phyloP scores from a whole-genome alignment of 495 filamentous ascomycete species.

The Penicillium soppii region DNA sequence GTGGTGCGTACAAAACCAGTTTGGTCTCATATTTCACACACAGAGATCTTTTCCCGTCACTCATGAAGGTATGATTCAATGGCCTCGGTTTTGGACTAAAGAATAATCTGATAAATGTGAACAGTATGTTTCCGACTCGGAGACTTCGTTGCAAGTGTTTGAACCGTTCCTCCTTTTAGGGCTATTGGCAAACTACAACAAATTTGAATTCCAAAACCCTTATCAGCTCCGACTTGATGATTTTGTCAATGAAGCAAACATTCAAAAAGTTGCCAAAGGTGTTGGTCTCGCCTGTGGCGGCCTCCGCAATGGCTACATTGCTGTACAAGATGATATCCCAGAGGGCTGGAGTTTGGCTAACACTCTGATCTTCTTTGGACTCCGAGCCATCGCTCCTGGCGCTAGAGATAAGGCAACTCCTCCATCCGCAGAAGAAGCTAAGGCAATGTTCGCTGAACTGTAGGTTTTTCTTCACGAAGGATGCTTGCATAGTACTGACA shows the following conservation, averaged over 20 bases:
- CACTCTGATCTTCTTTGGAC: slow-evolving; percentile 80
- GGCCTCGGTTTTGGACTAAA: slow-evolving; percentile 7
- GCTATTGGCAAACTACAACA: slow-evolving; percentile 96
- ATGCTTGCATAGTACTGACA: slow-evolving; percentile 22
- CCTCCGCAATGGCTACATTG: slow-evolving; percentile 73
- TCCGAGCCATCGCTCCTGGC: slow-evolving; percentile 71
- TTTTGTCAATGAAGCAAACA: slow-evolving; percentile 89
- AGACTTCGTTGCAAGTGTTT: slow-evolving; percentile 58
- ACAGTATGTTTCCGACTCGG: slow-evolving; percentile 84
- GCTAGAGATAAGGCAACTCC: slow-evolving; percentile 54
- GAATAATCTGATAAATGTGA: background rate
- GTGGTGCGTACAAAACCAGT: slow-evolving; percentile 90
- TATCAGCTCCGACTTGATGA: slow-evolving; percentile 94
- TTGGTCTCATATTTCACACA: slow-evolving; percentile 94
- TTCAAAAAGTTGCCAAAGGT: slow-evolving; percentile 75
- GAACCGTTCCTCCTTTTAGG: slow-evolving; percentile 83
- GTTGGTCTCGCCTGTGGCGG: slow-evolving; percentile 67
- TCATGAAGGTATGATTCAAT: slow-evolving; percentile 74
- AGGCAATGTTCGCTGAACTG: slow-evolving; percentile 70
- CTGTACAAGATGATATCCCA: slow-evolving; percentile 87
- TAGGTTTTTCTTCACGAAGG: slow-evolving; percentile 35
- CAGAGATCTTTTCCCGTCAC: slow-evolving; percentile 85
- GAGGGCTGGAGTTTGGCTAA: slow-evolving; percentile 84
- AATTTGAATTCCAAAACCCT: slow-evolving; percentile 97
- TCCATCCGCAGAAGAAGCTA: slow-evolving; percentile 67